A percentile compares a stretch with the other conserved stretches of the same genome.
Evolutionary conservation across 345 rosid genomes (phyloP).

Genomic region (Mangifera indica): DNA sequence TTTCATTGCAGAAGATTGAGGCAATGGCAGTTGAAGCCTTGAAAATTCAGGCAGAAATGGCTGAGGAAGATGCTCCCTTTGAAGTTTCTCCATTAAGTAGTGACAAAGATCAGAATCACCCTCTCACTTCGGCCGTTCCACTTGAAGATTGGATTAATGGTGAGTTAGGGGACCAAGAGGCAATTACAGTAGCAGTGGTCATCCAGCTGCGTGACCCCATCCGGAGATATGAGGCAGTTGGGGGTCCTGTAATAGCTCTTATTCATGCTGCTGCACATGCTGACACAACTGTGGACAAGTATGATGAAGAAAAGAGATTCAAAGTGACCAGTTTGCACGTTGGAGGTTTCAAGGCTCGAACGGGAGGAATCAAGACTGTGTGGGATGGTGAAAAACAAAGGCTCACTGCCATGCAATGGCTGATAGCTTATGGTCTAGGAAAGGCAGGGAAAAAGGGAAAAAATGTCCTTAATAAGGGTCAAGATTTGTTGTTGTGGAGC

Average conservation of each 20-base stretch:
- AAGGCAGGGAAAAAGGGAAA: constrained; percentile 64
- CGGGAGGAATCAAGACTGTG: constrained; percentile 43
- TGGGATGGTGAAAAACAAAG: constrained; percentile 69
- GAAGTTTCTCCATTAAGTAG: constrained; percentile 54
- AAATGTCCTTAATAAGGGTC: constrained; percentile 37
- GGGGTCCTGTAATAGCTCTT: constrained; percentile 63
- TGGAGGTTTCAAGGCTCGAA: constrained; percentile 55
- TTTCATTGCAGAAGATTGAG: constrained; percentile 78
- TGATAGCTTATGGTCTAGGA: constrained; percentile 66
- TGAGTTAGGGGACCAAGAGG: constrained; percentile 29
- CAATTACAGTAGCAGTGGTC: constrained; percentile 45
- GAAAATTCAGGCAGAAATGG: constrained; percentile 81
- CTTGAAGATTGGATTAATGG: constrained; percentile 65
- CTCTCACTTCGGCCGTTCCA: constrained; percentile 52
- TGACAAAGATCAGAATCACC: constrained; percentile 36
- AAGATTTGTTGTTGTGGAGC: constrained; percentile 68
- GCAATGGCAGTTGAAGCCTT: constrained; percentile 75
- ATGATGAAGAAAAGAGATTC: constrained; percentile 52
- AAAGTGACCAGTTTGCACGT: constrained; percentile 63
- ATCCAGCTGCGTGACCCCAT: constrained; percentile 83
- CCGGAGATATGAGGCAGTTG: constrained; percentile 84
- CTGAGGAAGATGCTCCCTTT: constrained; percentile 81
- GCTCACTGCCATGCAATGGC: constrained; percentile 89
- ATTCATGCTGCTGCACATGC: constrained; percentile 51
- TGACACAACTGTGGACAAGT: constrained; percentile 31